phyloP scores from a whole-genome alignment of 2,329 filamentous ascomycete genomes.

The Exophiala sideris region DNA sequence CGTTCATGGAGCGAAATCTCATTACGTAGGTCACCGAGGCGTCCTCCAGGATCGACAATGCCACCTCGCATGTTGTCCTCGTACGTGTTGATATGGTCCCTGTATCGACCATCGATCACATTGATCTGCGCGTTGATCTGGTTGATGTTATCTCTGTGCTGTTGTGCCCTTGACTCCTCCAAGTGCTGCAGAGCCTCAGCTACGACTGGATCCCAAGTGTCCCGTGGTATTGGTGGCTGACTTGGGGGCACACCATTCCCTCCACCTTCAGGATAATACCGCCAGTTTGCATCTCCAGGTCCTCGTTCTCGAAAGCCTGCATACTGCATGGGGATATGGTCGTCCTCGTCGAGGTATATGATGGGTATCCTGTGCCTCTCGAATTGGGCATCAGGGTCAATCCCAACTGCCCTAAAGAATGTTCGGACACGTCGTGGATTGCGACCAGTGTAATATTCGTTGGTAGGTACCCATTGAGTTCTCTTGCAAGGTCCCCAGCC shows the following conservation, averaged over 20 bases:
- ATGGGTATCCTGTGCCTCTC: neutral
- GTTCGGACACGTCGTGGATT: slow-evolving; percentile 7
- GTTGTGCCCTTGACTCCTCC: slow-evolving; percentile 5
- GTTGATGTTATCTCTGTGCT: slow-evolving; percentile 3
- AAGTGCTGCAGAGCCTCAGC: slow-evolving; percentile 10
- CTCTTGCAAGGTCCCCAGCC: slow-evolving; percentile 18
- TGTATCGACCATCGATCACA: slow-evolving; percentile 1
- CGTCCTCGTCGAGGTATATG: neutral
- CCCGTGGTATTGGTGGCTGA: neutral
- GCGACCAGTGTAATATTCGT: slow-evolving; percentile 10
- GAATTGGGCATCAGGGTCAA: slow-evolving; percentile 10
- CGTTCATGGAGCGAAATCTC: too few relatives aligned
- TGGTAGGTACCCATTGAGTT: slow-evolving; percentile 18
- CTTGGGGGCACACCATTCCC: slow-evolving; percentile 4
- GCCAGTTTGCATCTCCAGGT: neutral
- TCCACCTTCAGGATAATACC: neutral
- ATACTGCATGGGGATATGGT: neutral
- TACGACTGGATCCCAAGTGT: slow-evolving; percentile 2
- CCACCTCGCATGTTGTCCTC: neutral
- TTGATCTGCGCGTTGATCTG: slow-evolving; percentile 2
- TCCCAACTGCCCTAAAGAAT: slow-evolving; percentile 5
- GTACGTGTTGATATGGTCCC: neutral
- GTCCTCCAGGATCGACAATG: neutral
- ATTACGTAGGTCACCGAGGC: neutral
- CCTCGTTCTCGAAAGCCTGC: slow-evolving; percentile 4